Percentiles rank a stretch among this genome's conserved stretches.
Conservation (phyloP, 2,329 filamentous ascomycete species). For the Penicillium sp. region DNA sequence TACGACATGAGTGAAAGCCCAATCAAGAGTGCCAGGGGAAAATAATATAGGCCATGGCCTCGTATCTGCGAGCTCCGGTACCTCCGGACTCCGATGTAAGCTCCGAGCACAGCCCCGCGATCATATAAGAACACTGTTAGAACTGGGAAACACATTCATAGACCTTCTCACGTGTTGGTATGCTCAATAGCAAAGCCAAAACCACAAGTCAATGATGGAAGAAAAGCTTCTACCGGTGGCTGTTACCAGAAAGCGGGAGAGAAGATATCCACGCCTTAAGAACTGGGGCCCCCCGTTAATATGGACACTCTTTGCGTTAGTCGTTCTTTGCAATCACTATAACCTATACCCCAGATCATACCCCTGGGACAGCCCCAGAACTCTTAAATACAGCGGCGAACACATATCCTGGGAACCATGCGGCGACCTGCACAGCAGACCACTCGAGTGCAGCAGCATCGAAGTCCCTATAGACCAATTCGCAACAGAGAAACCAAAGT, state of each 20-base stretch:
- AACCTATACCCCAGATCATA: neutral
- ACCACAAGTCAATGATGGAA: neutral
- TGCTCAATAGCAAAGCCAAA: neutral
- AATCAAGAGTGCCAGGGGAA: neutral
- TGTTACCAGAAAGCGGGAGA: neutral
- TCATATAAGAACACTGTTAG: neutral
- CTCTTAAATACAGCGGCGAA: slow-evolving; percentile 25
- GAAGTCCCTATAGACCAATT: slow-evolving; percentile 53
- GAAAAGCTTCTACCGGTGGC: neutral
- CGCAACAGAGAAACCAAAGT: slow-evolving; percentile 36
- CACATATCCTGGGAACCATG: slow-evolving; percentile 43
- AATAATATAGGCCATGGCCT: neutral
- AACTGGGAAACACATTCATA: neutral
- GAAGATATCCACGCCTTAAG: neutral
- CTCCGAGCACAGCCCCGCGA: neutral
- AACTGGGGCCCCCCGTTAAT: neutral
- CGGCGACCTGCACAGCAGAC: slow-evolving; percentile 38
- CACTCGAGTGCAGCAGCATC: slow-evolving; percentile 48
- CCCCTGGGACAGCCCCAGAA: too few relatives aligned
- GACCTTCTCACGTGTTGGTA: neutral
- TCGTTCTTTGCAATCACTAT: neutral
- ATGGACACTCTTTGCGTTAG: neutral
- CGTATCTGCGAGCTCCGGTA: neutral
- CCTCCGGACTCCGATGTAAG: neutral
- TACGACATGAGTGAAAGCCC: neutral